Evolutionary conservation across 2,329 filamentous ascomycete genomes (phyloP).

Genomic region (Thelonectria olida): DNA sequence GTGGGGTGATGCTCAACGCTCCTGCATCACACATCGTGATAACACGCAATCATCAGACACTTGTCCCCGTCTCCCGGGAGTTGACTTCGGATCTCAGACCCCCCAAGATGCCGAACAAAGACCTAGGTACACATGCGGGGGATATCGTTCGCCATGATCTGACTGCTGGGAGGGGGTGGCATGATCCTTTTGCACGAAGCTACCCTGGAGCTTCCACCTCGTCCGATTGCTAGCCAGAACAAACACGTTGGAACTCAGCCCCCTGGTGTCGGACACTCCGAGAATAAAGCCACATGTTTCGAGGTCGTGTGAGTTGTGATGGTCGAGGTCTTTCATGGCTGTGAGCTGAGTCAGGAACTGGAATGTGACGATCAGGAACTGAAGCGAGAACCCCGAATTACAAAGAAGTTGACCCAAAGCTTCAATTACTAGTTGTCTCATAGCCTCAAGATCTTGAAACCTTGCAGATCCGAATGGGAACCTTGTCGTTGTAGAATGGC

Average conservation of each 20-base stretch:
- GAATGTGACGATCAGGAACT: slow-evolving; percentile 32
- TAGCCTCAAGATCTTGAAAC: slow-evolving; percentile 36
- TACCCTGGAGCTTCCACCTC: slow-evolving; percentile 10
- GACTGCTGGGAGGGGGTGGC: slow-evolving; percentile 28
- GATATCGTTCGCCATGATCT: slow-evolving; percentile 22
- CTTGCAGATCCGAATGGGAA: slow-evolving; percentile 64
- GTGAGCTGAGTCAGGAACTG: slow-evolving; percentile 25
- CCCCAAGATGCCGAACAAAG: neutral
- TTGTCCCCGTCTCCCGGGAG: slow-evolving; percentile 14
- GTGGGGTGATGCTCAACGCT: slow-evolving; percentile 29
- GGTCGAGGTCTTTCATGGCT: slow-evolving; percentile 7
- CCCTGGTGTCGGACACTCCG: slow-evolving; percentile 17
- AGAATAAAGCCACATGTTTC: slow-evolving; percentile 19
- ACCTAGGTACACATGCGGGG: slow-evolving; percentile 21
- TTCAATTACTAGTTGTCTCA: slow-evolving; percentile 1
- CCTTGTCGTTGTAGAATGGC: slow-evolving; percentile 71
- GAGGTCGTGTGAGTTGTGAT: slow-evolving; percentile 11
- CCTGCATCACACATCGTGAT: slow-evolving; percentile 23
- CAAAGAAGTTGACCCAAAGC: neutral
- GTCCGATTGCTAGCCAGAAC: slow-evolving; percentile 4
- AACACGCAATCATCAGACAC: slow-evolving; percentile 28
- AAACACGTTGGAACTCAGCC: neutral
- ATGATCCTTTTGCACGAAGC: slow-evolving; percentile 24
- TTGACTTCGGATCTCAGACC: slow-evolving; percentile 13
- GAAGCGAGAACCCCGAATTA: neutral